Evolutionary conservation across 2,329 filamentous ascomycete species (phyloP).

Genomic region (Onygena corvina): DNA sequence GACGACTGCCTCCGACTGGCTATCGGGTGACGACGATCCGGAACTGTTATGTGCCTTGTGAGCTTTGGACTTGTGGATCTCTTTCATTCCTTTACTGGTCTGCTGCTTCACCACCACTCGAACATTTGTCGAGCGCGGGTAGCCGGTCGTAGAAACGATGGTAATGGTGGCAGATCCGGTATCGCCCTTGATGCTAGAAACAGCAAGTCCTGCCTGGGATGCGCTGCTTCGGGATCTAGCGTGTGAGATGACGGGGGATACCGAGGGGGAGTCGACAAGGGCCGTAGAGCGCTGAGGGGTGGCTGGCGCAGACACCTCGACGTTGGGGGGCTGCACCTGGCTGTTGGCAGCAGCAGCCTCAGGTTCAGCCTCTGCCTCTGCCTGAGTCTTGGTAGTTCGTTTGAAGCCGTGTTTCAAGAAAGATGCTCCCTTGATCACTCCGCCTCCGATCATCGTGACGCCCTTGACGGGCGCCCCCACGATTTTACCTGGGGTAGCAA

Average conservation of each 20-base stretch:
- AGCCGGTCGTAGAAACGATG: constrained; percentile 66
- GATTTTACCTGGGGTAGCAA: constrained; percentile 74
- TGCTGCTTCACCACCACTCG: constrained; percentile 61
- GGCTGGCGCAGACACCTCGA: constrained; percentile 16
- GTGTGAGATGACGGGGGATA: constrained; percentile 29
- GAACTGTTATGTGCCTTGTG: constrained; percentile 51
- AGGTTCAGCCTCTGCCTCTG: constrained; percentile 22
- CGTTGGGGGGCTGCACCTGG: constrained; percentile 8
- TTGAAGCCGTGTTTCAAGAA: constrained; percentile 81
- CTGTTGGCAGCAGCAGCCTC: constrained; percentile 10
- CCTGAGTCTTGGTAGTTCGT: constrained; percentile 43
- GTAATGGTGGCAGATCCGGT: constrained; percentile 67
- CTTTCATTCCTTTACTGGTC: constrained; percentile 55
- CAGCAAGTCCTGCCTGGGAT: constrained; percentile 40
- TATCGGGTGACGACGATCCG: constrained; percentile 7
- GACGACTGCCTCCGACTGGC: constrained; percentile 41
- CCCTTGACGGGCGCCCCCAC: constrained; percentile 95
- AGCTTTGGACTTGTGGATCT: constrained; percentile 84
- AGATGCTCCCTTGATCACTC: constrained; percentile 77
- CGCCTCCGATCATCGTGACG: constrained; percentile 65
- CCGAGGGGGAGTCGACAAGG: constrained; percentile 18
- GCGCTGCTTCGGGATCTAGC: constrained; percentile 38
- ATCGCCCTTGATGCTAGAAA: constrained; percentile 42
- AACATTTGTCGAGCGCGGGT: constrained; percentile 63
- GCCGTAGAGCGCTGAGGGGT: constrained; percentile 33